phyloP scores from a whole-genome alignment of 2,329 filamentous ascomycete species.

The Byssothecium circinans region DNA sequence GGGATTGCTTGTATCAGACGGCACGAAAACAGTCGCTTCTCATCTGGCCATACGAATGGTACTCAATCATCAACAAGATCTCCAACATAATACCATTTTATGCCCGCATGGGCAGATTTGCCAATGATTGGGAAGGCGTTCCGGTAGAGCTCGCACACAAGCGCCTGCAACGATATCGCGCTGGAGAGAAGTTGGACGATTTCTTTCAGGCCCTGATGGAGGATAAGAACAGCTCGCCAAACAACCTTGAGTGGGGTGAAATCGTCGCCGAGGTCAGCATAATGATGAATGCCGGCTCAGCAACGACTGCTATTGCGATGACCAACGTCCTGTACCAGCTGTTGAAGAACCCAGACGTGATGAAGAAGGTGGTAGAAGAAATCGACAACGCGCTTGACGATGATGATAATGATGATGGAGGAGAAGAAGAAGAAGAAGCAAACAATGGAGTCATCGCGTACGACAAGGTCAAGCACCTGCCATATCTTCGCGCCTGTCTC shows the following conservation, averaged over 20 bases:
- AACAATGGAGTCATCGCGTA: conserved; percentile 28
- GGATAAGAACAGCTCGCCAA: conserved; percentile 48
- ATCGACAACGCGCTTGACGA: conserved; percentile 32
- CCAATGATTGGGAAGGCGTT: conserved; percentile 52
- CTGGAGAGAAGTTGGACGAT: conserved; percentile 60
- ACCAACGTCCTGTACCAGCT: conserved; percentile 58
- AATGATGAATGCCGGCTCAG: conserved; percentile 55
- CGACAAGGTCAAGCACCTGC: conserved; percentile 35
- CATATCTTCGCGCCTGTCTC: conserved; percentile 46
- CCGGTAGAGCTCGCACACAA: conserved; percentile 50
- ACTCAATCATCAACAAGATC: conserved; percentile 51
- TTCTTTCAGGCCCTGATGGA: conserved; percentile 62
- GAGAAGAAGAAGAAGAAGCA: too few relatives aligned
- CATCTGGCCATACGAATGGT: conserved; percentile 57
- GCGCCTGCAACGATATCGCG: conserved; percentile 50
- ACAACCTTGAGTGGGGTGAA: conserved; percentile 60
- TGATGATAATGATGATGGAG: conserved; percentile 29
- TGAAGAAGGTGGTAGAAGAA: conserved; percentile 28
- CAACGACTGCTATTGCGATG: conserved; percentile 57
- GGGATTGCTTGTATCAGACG: conserved; percentile 56
- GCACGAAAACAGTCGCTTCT: conserved; percentile 56
- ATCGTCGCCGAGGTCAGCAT: conserved; percentile 59
- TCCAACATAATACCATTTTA: conserved; percentile 53
- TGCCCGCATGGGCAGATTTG: conserved; percentile 44
- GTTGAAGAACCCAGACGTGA: conserved; percentile 49